Conservation (phyloP, 495 filamentous ascomycete species). For the Daldinia grandis region DNA sequence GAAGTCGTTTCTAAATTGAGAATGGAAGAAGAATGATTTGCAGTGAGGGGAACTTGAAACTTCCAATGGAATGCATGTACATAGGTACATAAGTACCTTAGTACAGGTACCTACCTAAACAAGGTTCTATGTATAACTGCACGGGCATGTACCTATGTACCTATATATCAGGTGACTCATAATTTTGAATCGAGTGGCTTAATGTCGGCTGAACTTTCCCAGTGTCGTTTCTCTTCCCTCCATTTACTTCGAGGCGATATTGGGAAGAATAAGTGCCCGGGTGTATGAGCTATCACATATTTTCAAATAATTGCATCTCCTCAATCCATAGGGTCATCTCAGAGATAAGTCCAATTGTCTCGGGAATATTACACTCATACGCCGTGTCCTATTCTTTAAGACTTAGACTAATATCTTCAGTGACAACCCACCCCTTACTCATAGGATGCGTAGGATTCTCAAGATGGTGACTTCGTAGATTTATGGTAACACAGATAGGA, state of each 20-base stretch:
- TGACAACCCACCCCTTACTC: background rate
- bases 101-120: background rate
- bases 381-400: too few species aligned
- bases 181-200: background rate
- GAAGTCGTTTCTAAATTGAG: conserved; percentile 14
- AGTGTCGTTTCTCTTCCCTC: too few species aligned
- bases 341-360: too few species aligned
- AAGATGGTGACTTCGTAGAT: background rate
- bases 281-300: too few species aligned
- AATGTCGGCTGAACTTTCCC: too few species aligned
- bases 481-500: background rate
- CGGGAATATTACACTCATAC: too few species aligned
- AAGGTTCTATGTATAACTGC: background rate
- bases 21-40: conserved; percentile 12
- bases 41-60: conserved; percentile 8
- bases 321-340: too few species aligned
- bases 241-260: too few species aligned
- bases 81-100: background rate
- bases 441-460: background rate
- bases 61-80: background rate
- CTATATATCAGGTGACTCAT: background rate
- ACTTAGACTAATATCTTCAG: too few species aligned
- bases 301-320: too few species aligned
- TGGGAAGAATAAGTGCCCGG: too few species aligned
- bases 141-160: too few species aligned